Conservation (phyloP, 2,329 filamentous ascomycete genomes). For the Leptodontidium sp. region DNA sequence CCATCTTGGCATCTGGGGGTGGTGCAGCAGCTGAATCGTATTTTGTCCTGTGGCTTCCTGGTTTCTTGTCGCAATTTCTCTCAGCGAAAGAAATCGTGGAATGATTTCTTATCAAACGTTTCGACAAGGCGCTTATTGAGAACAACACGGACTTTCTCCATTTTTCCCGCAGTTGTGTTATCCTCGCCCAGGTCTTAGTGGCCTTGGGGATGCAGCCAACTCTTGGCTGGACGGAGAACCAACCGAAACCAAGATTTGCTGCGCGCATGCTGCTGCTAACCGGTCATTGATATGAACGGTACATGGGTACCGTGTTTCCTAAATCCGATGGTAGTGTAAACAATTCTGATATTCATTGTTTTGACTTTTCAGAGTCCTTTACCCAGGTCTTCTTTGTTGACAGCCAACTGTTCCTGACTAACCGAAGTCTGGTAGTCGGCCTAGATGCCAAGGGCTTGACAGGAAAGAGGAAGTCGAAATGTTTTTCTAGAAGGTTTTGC, state of each 20-base stretch:
- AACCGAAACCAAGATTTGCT: background rate
- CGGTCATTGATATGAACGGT: background rate
- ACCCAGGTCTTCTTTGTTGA: too few relatives aligned
- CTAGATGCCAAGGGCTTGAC: background rate
- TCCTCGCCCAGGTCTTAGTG: constrained; percentile 12
- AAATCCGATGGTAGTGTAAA: background rate
- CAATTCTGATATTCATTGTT: background rate
- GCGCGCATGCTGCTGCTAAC: background rate
- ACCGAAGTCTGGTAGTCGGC: background rate
- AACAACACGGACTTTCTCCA: constrained; percentile 2
- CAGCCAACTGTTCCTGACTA: background rate
- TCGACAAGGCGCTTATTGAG: constrained; percentile 7
- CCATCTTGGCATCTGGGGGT: background rate
- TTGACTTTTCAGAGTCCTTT: too few relatives aligned
- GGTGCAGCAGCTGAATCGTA: background rate
- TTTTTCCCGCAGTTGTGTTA: background rate
- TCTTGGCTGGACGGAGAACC: constrained; percentile 13
- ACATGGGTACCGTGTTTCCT: background rate
- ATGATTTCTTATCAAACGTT: background rate
- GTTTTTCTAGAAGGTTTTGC: background rate
- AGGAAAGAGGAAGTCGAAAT: background rate
- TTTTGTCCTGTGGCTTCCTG: background rate
- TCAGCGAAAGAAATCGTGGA: constrained; percentile 10
- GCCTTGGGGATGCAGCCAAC: constrained; percentile 6
- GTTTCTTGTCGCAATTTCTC: background rate